Conservation (phyloP, 345 rosid genomes). For the Salix viminalis region DNA sequence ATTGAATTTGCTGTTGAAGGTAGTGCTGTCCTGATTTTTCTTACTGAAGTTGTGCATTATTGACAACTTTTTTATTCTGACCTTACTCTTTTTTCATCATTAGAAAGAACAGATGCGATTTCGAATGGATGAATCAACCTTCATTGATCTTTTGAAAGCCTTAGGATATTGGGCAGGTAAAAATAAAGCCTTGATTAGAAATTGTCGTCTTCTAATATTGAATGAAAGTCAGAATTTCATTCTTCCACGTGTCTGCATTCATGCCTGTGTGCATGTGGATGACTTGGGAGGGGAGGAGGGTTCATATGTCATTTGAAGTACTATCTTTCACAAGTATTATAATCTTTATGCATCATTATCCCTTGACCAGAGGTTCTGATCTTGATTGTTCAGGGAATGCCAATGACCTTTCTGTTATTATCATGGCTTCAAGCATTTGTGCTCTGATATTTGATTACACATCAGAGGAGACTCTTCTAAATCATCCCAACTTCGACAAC, state of each 20-base stretch:
- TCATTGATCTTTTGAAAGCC: conserved; percentile 49
- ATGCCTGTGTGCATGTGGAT: too few relatives aligned
- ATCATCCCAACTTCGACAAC: conserved; percentile 38
- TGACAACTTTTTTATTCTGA: background rate
- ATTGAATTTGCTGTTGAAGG: conserved; percentile 83
- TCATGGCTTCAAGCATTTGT: conserved; percentile 86
- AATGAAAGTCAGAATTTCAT: background rate
- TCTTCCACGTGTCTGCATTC: too few relatives aligned
- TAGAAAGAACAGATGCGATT: conserved; percentile 53
- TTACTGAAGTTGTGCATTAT: background rate
- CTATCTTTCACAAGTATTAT: background rate
- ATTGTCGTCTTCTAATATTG: background rate
- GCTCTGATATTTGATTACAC: conserved; percentile 57
- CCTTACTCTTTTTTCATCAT: conserved; percentile 1
- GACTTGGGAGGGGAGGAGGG: too few relatives aligned
- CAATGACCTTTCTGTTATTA: conserved; percentile 38
- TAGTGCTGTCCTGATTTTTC: conserved; percentile 17
- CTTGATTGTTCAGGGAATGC: conserved; percentile 38
- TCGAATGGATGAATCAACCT: conserved; percentile 37
- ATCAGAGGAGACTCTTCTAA: conserved; percentile 69
- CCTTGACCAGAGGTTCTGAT: background rate
- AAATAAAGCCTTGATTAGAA: background rate
- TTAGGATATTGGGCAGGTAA: conserved; percentile 73
- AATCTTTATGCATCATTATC: background rate
- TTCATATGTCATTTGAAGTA: background rate